Evolutionary conservation across 768 basidiomycete genomes (phyloP).

Genomic region (Kwoniella botswanensis): DNA sequence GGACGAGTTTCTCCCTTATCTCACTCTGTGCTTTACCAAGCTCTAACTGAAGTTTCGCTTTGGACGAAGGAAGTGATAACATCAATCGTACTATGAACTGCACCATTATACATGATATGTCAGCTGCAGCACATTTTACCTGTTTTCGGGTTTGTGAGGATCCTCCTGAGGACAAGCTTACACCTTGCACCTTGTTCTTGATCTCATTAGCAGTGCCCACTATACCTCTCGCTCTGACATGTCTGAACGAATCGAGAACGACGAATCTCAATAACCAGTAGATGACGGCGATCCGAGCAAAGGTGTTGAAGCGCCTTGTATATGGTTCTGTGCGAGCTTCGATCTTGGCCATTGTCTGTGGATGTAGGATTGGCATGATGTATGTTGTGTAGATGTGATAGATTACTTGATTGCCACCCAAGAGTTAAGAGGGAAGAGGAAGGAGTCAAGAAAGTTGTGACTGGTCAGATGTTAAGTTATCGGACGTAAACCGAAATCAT

Average conservation of each 20-base stretch:
- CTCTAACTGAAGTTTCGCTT: constrained; percentile 43
- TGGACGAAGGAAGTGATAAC: constrained; percentile 50
- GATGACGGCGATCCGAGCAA: constrained; percentile 37
- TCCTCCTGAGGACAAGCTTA: constrained; percentile 10
- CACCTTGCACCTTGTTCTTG: constrained; percentile 27
- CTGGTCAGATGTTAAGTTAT: too few species aligned
- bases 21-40: constrained; percentile 38
- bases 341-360: constrained; percentile 8
- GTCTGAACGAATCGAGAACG: constrained; percentile 38
- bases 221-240: constrained; percentile 52
- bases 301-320: constrained; percentile 21
- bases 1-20: constrained; percentile 47
- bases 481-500: too few species aligned
- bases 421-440: too few species aligned
- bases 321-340: constrained; percentile 13
- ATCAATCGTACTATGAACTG: constrained; percentile 42
- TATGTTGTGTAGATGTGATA: neutral
- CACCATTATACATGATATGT: neutral
- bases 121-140: neutral
- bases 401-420: neutral
- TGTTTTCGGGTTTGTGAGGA: too few species aligned
- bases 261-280: constrained; percentile 35
- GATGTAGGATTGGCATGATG: constrained; percentile 1
- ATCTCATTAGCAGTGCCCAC: constrained; percentile 24
- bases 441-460: too few species aligned